Conservation (phyloP, 2,329 filamentous ascomycete genomes). For the Beauveria sp. region DNA sequence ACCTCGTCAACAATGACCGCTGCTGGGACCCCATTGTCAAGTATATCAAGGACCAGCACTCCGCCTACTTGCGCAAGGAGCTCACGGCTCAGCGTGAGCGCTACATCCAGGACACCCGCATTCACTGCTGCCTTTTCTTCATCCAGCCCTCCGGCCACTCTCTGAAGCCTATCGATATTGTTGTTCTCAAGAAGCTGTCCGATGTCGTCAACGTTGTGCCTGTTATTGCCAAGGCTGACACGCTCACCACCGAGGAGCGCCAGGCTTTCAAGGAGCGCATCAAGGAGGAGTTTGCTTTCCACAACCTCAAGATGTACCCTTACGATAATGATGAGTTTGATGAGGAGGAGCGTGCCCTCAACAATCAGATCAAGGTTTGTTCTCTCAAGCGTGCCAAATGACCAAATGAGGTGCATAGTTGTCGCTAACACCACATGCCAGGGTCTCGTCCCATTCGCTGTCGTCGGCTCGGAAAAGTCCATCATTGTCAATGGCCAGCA, state of each 20-base stretch:
- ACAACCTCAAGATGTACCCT: constrained; percentile 99
- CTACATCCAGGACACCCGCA: constrained; percentile 98
- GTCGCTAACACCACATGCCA: constrained; percentile 36
- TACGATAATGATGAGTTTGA: constrained; percentile 99
- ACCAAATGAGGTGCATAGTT: neutral
- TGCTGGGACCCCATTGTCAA: constrained; percentile 99
- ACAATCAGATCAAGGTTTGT: constrained; percentile 89
- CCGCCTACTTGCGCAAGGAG: constrained; percentile 97
- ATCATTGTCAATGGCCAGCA: constrained; percentile 97
- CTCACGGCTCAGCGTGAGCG: constrained; percentile 97
- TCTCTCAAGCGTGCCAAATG: neutral
- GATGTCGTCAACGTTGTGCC: constrained; percentile 99
- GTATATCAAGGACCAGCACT: constrained; percentile 99
- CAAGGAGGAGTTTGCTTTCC: constrained; percentile 99
- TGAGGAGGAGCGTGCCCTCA: constrained; percentile 88
- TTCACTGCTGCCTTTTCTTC: constrained; percentile 99
- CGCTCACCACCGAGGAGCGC: constrained; percentile 90
- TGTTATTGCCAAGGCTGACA: constrained; percentile 97
- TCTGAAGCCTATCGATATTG: constrained; percentile 98
- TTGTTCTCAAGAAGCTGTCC: constrained; percentile 98
- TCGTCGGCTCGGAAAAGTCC: constrained; percentile 95
- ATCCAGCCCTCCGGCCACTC: constrained; percentile 98
- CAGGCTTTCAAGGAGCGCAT: constrained; percentile 97
- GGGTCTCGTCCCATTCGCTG: constrained; percentile 93
- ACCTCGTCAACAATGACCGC: constrained; percentile 99